phyloP scores from a whole-genome alignment of 2,329 filamentous ascomycete genomes.

The Lecanicillium sp. region DNA sequence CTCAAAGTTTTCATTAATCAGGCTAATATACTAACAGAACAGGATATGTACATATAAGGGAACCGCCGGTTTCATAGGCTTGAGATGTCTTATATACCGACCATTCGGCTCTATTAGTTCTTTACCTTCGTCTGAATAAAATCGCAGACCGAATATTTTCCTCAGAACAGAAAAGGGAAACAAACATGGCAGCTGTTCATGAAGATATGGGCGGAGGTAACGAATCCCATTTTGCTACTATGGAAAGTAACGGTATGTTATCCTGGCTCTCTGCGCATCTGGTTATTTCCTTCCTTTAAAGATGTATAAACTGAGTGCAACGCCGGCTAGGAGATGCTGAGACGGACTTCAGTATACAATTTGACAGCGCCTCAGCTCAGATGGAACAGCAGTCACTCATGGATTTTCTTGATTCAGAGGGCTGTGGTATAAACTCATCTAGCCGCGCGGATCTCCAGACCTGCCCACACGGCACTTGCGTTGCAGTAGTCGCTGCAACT shows the following conservation, averaged over 20 bases:
- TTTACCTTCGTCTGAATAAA: background rate
- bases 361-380: background rate
- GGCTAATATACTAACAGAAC: background rate
- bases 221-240: background rate
- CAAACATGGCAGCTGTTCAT: background rate
- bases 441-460: background rate
- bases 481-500: background rate
- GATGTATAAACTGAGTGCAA: background rate
- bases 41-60: background rate
- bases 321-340: background rate
- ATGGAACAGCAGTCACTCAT: background rate
- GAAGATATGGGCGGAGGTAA: background rate
- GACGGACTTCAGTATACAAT: background rate
- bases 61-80: background rate
- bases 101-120: background rate
- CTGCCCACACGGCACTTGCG: background rate
- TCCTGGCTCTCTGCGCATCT: too few species aligned
- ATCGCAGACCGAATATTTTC: background rate
- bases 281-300: background rate
- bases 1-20: background rate
- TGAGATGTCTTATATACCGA: background rate
- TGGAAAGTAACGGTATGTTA: background rate
- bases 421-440: background rate
- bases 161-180: background rate
- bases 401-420: background rate